A percentile compares a stretch with the other conserved stretches of the same genome.
These are phyloP conservation scores for Torulaspora microellipsoides DNA, from an alignment of 805 yeast genomes.

Conservation along the genomic window DNA sequence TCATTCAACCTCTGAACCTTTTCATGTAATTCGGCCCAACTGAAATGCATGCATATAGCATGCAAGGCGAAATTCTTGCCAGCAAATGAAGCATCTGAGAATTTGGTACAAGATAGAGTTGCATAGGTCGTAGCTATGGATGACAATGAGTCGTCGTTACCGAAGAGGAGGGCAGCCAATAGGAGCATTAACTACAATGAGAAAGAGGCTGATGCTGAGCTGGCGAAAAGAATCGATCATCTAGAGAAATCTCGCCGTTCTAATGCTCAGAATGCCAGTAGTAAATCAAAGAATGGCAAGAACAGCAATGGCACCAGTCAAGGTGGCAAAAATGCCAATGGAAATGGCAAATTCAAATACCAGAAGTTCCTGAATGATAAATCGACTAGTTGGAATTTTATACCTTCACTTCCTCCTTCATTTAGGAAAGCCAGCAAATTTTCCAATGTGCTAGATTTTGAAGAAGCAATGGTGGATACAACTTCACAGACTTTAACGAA, in stretches of 20 bases:
- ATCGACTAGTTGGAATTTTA: conserved; percentile 28
- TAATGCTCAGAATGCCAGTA: not conserved
- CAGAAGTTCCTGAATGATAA: conserved; percentile 27
- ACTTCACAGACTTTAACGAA: conserved; percentile 26
- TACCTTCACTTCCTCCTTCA: conserved; percentile 32
- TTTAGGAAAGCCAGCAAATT: conserved; percentile 32
- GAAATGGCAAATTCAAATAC: conserved; percentile 13
- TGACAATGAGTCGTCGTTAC: conserved; percentile 2
- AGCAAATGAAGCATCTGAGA: no score
- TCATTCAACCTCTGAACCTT: no score
- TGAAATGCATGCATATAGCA: no score
- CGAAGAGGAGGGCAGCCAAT: conserved; percentile 19
- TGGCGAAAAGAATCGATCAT: conserved; percentile 20
- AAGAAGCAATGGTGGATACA: conserved; percentile 36
- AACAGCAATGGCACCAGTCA: conserved; percentile 4
- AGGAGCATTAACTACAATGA: conserved; percentile 29
- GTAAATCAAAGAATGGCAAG: conserved; percentile 2
- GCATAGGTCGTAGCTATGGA: not conserved
- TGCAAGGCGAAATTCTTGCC: no score
- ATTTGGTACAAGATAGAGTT: no score
- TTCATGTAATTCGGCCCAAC: no score
- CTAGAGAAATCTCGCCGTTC: conserved; percentile 11
- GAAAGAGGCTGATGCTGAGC: conserved; percentile 25
- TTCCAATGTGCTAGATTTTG: conserved; percentile 37
- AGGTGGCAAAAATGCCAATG: not conserved